Conservation (phyloP, 768 basidiomycete genomes). For the Hemileccinum impolitum region DNA sequence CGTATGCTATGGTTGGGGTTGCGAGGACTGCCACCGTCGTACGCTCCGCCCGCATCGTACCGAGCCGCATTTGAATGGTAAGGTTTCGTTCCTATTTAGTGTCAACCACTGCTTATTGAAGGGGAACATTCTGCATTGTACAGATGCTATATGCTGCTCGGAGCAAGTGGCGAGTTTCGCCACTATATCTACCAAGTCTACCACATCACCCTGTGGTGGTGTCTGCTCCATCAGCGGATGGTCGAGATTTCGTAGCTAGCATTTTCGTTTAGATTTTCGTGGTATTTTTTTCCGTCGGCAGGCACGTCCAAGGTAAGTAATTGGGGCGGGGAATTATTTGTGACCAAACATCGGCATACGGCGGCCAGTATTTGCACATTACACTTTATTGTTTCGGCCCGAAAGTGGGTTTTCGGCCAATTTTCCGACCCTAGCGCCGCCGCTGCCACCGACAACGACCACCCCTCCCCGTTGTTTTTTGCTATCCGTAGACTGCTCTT, state of each 20-base stretch:
- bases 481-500: constrained; percentile 38
- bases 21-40: neutral
- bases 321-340: constrained; percentile 24
- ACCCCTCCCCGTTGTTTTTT: constrained; percentile 26
- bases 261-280: constrained; percentile 14
- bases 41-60: neutral
- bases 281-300: neutral
- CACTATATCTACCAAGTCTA: neutral
- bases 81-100: neutral
- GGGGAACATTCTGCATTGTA: neutral
- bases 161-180: constrained; percentile 3
- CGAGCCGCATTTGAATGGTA: constrained; percentile 2
- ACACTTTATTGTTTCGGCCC: constrained; percentile 45
- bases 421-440: constrained; percentile 58
- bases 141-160: neutral
- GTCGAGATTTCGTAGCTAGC: constrained; percentile 3
- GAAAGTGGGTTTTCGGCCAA: constrained; percentile 59
- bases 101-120: constrained; percentile 4
- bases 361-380: constrained; percentile 27
- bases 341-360: constrained; percentile 32
- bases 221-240: neutral
- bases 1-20: neutral
- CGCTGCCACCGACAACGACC: constrained; percentile 50
- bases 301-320: constrained; percentile 25
- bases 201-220: neutral